phyloP scores from a whole-genome alignment of 805 yeast genomes.

The Ogataea ramenticola region DNA sequence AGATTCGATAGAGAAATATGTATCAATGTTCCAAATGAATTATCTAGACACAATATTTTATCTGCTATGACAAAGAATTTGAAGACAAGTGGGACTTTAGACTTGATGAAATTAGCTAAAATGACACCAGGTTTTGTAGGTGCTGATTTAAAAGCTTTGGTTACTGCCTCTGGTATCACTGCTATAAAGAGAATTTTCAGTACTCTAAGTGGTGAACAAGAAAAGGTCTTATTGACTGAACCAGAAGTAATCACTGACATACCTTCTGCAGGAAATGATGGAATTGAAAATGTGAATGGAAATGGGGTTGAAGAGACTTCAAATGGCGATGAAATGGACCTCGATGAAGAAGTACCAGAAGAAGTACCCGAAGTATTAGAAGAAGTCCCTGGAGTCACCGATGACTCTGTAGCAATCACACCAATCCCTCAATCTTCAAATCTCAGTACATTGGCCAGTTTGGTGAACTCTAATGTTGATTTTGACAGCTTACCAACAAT shows the following conservation, averaged over 20 bases:
- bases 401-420: not conserved
- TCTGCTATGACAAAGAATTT: constrained; percentile 63
- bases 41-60: constrained; percentile 68
- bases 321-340: constrained; percentile 17
- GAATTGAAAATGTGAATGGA: constrained; percentile 2
- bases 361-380: not conserved
- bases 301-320: not conserved
- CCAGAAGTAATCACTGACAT: no score
- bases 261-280: constrained; percentile 1
- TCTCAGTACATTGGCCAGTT: constrained; percentile 1
- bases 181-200: constrained; percentile 90
- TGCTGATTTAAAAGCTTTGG: constrained; percentile 90
- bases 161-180: constrained; percentile 89
- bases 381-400: not conserved
- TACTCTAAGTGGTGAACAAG: constrained; percentile 38
- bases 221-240: constrained; percentile 12
- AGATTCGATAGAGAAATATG: constrained; percentile 94
- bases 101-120: constrained; percentile 70
- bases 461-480: constrained; percentile 2
- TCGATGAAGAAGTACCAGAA: constrained; percentile 10
- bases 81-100: constrained; percentile 63
- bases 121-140: constrained; percentile 97
- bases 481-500: constrained; percentile 42
- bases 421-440: not conserved
- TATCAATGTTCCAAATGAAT: constrained; percentile 89